Percentiles rank a stretch among this genome's conserved stretches.
Conservation (phyloP, 768 basidiomycete species). For the Mycena albidolilacea region DNA sequence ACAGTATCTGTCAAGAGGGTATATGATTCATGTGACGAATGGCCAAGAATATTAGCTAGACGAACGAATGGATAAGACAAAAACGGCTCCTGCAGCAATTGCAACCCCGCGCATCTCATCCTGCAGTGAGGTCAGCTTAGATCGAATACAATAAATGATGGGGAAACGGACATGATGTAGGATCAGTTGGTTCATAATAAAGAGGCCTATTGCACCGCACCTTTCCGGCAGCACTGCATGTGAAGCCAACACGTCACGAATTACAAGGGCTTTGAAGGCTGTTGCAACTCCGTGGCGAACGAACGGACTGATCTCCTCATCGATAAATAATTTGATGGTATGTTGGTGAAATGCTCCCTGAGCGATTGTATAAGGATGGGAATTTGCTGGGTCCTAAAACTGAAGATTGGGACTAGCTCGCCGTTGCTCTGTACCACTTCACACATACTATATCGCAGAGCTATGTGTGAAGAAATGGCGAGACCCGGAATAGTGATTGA, state of each 20-base stretch:
- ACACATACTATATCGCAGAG: constrained; percentile 1
- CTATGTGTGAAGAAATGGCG: not conserved
- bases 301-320: not conserved
- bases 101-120: constrained; percentile 47
- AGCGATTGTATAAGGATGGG: not conserved
- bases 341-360: constrained; percentile 5
- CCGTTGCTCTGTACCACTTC: not conserved
- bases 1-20: constrained; percentile 25
- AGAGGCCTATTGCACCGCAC: constrained; percentile 3
- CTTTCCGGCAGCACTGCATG: not conserved
- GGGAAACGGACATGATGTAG: not conserved
- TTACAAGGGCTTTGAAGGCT: not conserved
- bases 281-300: not conserved
- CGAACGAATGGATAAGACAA: constrained; percentile 56
- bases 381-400: constrained; percentile 3
- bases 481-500: not conserved
- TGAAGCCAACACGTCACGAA: not conserved
- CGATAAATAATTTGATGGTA: not conserved
- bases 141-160: not conserved
- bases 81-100: constrained; percentile 62
- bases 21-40: not conserved
- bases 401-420: not conserved
- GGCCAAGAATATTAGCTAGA: constrained; percentile 12
- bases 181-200: not conserved
- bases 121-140: not conserved